Percentiles rank a stretch among this genome's conserved stretches.
phyloP scores from a whole-genome alignment of 2,329 filamentous ascomycete genomes.

The Claviceps africana region DNA sequence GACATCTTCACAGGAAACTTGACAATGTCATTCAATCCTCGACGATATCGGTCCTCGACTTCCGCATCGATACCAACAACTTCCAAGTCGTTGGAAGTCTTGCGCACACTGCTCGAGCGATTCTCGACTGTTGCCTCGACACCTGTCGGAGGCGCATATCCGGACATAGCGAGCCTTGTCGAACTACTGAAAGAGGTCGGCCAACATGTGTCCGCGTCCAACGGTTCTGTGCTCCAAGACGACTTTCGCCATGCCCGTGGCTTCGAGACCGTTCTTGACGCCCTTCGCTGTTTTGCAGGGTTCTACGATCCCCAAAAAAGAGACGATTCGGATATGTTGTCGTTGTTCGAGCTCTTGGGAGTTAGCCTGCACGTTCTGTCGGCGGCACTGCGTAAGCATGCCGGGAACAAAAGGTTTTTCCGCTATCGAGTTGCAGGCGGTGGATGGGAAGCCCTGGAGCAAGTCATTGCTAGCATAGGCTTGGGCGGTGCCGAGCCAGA shows the following conservation, averaged over 20 bases:
- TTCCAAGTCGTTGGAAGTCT: constrained; percentile 46
- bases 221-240: constrained; percentile 48
- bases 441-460: constrained; percentile 66
- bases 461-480: constrained; percentile 55
- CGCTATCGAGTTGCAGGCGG: constrained; percentile 58
- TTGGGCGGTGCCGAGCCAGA: constrained; percentile 53
- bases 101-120: constrained; percentile 39
- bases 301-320: constrained; percentile 58
- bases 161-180: constrained; percentile 33
- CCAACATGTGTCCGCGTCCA: constrained; percentile 41
- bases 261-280: constrained; percentile 58
- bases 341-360: constrained; percentile 56
- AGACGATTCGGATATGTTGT: constrained; percentile 46
- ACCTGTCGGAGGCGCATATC: constrained; percentile 27
- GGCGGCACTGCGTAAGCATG: constrained; percentile 61
- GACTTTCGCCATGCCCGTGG: constrained; percentile 70
- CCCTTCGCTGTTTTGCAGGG: constrained; percentile 57
- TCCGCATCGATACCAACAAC: constrained; percentile 42
- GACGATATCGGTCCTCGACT: constrained; percentile 51
- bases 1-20: neutral
- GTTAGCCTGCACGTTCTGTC: constrained; percentile 60
- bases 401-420: constrained; percentile 82
- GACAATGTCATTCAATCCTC: constrained; percentile 37
- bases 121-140: constrained; percentile 23
- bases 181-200: constrained; percentile 50